A percentile compares a stretch with the other conserved stretches of the same genome.
Conservation (phyloP, 495 filamentous ascomycete species). For the Xylaria intraflava region DNA sequence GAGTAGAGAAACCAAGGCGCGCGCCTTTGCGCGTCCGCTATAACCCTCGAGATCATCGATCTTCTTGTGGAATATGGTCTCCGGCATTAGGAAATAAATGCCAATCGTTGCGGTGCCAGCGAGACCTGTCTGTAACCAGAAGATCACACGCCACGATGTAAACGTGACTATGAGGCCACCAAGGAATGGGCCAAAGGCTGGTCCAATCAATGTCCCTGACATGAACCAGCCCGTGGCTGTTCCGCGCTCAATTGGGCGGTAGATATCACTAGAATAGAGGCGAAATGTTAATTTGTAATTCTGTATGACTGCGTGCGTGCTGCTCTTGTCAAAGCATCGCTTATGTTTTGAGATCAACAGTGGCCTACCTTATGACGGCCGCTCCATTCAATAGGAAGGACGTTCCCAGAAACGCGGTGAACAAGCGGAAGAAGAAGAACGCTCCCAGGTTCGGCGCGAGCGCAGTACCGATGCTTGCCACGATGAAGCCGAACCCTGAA, state of each 20-base stretch:
- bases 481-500: slow-evolving; percentile 53
- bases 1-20: slow-evolving; percentile 50
- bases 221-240: slow-evolving; percentile 66
- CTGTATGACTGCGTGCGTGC: not conserved
- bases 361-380: slow-evolving; percentile 47
- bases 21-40: slow-evolving; percentile 38
- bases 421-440: slow-evolving; percentile 63
- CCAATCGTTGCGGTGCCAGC: slow-evolving; percentile 51
- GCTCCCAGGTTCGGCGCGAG: slow-evolving; percentile 58
- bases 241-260: slow-evolving; percentile 57
- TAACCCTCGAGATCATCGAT: slow-evolving; percentile 50
- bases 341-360: not conserved
- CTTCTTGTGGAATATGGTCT: slow-evolving; percentile 58
- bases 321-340: not conserved
- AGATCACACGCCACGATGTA: slow-evolving; percentile 60
- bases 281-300: not conserved
- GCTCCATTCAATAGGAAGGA: slow-evolving; percentile 60
- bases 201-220: slow-evolving; percentile 62
- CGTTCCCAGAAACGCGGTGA: slow-evolving; percentile 67
- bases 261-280: slow-evolving; percentile 45
- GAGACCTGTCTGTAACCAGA: slow-evolving; percentile 65
- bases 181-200: slow-evolving; percentile 62
- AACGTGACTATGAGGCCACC: slow-evolving; percentile 66
- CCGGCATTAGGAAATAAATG: slow-evolving; percentile 59
- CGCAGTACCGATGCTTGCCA: slow-evolving; percentile 59